phyloP scores from a whole-genome alignment of 345 rosid genomes.

The Excoecaria agallocha region DNA sequence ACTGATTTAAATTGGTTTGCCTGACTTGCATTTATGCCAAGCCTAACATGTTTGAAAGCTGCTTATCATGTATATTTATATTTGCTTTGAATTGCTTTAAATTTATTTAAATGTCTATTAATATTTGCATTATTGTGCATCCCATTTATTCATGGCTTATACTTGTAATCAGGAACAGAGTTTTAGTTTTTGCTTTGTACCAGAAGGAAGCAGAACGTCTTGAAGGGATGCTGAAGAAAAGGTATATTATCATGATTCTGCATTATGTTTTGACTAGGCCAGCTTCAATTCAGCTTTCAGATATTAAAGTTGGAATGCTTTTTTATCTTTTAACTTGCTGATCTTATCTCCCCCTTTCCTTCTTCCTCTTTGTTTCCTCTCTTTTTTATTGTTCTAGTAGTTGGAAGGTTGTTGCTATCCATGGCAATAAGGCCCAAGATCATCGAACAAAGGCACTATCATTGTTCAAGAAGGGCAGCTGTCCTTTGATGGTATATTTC shows the following conservation, averaged over 20 bases:
- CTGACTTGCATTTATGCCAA: neutral
- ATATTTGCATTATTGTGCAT: neutral
- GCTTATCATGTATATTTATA: neutral
- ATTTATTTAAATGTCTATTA: neutral
- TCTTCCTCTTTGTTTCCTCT: neutral
- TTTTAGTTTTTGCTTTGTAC: constrained; percentile 91
- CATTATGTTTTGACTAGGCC: neutral
- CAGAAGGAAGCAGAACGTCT: constrained; percentile 91
- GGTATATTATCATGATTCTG: constrained; percentile 34
- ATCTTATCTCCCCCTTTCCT: neutral
- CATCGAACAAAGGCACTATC: constrained; percentile 75
- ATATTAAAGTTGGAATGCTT: neutral
- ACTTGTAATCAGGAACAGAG: constrained; percentile 60
- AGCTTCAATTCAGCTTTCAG: no score
- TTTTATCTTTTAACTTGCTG: neutral
- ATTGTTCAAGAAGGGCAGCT: constrained; percentile 72
- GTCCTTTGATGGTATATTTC: constrained; percentile 74
- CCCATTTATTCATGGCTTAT: neutral
- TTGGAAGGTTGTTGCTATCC: constrained; percentile 86
- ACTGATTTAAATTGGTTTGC: neutral
- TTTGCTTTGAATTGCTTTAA: neutral
- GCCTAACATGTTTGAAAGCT: neutral
- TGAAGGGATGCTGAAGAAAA: constrained; percentile 63
- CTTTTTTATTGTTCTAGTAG: constrained; percentile 45
- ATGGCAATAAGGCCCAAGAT: constrained; percentile 73